Evolutionary conservation across 2,329 filamentous ascomycete genomes (phyloP).

Genomic region (Neocucurbitaria cava): DNA sequence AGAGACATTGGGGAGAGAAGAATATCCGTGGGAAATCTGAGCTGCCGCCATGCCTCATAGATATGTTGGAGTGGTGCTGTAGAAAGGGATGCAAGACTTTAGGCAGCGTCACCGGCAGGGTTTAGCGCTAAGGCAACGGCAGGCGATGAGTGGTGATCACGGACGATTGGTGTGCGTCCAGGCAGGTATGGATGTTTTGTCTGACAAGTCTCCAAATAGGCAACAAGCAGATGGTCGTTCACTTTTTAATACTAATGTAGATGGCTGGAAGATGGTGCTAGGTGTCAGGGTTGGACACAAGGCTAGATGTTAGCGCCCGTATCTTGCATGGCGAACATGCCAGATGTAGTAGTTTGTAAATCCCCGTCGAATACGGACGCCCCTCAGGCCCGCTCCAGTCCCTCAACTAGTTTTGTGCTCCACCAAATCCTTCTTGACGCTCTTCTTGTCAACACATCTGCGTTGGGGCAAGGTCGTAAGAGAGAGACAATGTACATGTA

Average conservation of each 20-base stretch:
- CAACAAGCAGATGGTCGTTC: not conserved
- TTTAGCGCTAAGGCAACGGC: slow-evolving; percentile 7
- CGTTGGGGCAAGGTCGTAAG: not conserved
- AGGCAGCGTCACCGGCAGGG: slow-evolving; percentile 3
- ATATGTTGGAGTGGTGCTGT: not conserved
- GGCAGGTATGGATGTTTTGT: not conserved
- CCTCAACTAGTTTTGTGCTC: not conserved
- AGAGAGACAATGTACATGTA: no score
- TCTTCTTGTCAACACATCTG: not conserved
- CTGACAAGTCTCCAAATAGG: not conserved
- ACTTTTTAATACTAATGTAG: not conserved
- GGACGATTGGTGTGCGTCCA: not conserved
- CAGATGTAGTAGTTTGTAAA: slow-evolving; percentile 1
- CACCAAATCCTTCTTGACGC: not conserved
- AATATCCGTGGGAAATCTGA: not conserved
- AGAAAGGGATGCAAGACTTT: slow-evolving; percentile 1
- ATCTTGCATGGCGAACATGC: not conserved
- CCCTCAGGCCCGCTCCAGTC: not conserved
- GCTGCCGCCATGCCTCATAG: slow-evolving; percentile 6
- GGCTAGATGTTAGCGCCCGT: slow-evolving; percentile 4
- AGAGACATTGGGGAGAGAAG: not conserved
- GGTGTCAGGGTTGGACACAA: not conserved
- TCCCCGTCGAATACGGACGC: slow-evolving; percentile 6
- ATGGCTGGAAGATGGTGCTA: not conserved
- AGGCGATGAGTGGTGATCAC: not conserved